Conservation (phyloP, 768 basidiomycete species). For the Dendrothele bispora region DNA sequence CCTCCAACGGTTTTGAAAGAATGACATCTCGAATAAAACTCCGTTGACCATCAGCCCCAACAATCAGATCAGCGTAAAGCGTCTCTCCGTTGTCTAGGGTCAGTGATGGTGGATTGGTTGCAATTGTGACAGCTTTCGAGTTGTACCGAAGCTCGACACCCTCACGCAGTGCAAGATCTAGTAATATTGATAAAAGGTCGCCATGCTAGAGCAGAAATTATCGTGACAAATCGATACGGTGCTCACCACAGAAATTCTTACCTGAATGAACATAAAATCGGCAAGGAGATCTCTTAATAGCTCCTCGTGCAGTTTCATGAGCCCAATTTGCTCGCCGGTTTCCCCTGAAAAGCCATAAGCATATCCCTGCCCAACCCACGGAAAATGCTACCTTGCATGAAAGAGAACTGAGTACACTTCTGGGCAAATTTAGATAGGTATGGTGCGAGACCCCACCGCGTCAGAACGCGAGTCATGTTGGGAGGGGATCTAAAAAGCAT, state of each 20-base stretch:
- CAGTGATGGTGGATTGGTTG: conserved; percentile 32
- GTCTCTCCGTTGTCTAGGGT: conserved; percentile 41
- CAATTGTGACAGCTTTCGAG: conserved; percentile 31
- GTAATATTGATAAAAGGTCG: conserved; percentile 49
- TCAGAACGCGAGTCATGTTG: conserved; percentile 56
- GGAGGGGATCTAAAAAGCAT: conserved; percentile 39
- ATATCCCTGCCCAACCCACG: not conserved
- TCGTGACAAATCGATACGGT: conserved; percentile 26
- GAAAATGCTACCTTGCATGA: conserved; percentile 21
- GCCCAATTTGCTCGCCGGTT: conserved; percentile 43
- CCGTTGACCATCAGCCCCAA: conserved; percentile 58
- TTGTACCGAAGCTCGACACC: conserved; percentile 50
- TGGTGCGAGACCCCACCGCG: conserved; percentile 54
- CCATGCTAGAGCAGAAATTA: conserved; percentile 41
- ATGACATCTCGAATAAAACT: conserved; percentile 38
- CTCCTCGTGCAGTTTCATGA: conserved; percentile 45
- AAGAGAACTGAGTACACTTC: conserved; percentile 30
- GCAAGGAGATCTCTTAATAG: conserved; percentile 41
- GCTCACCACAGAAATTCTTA: conserved; percentile 41
- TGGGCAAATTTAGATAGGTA: conserved; percentile 37
- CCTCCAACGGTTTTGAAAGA: conserved; percentile 22
- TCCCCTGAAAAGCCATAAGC: conserved; percentile 33
- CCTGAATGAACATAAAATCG: conserved; percentile 33
- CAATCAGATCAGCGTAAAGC: conserved; percentile 50
- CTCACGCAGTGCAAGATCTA: conserved; percentile 42